phyloP scores from a whole-genome alignment of 441 rosid species.

The Lepidium campestre region DNA sequence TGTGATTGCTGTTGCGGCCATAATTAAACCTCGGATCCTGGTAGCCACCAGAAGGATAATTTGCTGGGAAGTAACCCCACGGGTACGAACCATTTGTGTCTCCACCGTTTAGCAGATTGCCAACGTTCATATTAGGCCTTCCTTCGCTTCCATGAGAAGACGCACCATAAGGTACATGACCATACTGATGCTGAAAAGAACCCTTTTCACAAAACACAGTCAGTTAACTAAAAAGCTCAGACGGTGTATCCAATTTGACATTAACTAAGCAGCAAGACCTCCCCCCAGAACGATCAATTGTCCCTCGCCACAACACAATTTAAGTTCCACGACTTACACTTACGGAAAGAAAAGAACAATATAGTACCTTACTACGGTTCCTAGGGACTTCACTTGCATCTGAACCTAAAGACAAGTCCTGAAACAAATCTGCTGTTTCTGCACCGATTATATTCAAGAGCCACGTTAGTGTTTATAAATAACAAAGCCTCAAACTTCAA shows the following conservation, averaged over 20 bases:
- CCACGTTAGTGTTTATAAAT: slow-evolving; percentile 10
- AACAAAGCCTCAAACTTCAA: slow-evolving; percentile 5
- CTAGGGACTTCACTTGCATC: slow-evolving; percentile 33
- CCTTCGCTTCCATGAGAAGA: slow-evolving; percentile 28
- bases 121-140: slow-evolving; percentile 16
- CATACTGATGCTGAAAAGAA: slow-evolving; percentile 36
- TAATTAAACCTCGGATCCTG: slow-evolving; percentile 42
- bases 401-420: slow-evolving; percentile 39
- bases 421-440: slow-evolving; percentile 50
- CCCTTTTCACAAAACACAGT: slow-evolving; percentile 41
- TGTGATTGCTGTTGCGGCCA: slow-evolving; percentile 45
- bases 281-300: background rate
- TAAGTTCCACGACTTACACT: background rate
- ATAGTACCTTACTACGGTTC: slow-evolving; percentile 34
- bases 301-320: background rate
- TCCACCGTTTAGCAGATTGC: slow-evolving; percentile 28
- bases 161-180: slow-evolving; percentile 39
- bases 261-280: background rate
- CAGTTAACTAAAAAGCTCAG: slow-evolving; percentile 21
- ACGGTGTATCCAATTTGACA: background rate
- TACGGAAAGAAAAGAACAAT: background rate
- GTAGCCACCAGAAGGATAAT: slow-evolving; percentile 30
- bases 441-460: slow-evolving; percentile 16
- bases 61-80: slow-evolving; percentile 35
- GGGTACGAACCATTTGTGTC: slow-evolving; percentile 33